phyloP scores from a whole-genome alignment of 768 basidiomycete genomes.

The Lactarius hengduanensis region DNA sequence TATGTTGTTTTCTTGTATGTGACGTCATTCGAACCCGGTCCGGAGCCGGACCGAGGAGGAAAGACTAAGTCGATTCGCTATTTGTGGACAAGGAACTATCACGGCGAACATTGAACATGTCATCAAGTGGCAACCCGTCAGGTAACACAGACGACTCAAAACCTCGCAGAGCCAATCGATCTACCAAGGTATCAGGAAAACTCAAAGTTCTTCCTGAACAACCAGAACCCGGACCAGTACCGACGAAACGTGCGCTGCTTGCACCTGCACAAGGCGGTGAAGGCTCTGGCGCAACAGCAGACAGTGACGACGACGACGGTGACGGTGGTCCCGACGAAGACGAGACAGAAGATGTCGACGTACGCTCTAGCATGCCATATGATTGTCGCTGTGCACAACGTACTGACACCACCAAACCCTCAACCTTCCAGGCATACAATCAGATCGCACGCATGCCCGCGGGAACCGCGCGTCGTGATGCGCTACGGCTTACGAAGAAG shows the following conservation, averaged over 20 bases:
- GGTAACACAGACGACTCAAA: conserved; percentile 46
- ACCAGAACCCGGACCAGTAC: conserved; percentile 48
- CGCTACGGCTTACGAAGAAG: conserved; percentile 86
- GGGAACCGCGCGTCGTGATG: conserved; percentile 90
- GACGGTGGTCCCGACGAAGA: conserved; percentile 68
- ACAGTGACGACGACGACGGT: conserved; percentile 49
- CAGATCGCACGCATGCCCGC: conserved; percentile 93
- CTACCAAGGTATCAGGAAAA: conserved; percentile 81
- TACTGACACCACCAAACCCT: conserved; percentile 3
- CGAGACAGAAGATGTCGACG: conserved; percentile 62
- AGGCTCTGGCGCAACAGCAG: conserved; percentile 34
- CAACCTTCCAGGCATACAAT: conserved; percentile 69
- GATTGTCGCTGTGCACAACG: not conserved
- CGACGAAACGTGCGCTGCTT: conserved; percentile 29
- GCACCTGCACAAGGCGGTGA: conserved; percentile 33
- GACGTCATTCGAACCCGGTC: not conserved
- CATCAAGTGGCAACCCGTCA: not conserved
- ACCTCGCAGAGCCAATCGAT: conserved; percentile 69
- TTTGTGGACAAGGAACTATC: not conserved
- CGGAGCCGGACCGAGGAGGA: not conserved
- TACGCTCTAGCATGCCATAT: conserved; percentile 33
- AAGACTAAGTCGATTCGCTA: not conserved
- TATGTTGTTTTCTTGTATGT: not conserved
- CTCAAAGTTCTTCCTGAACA: conserved; percentile 88
- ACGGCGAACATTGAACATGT: conserved; percentile 2